Base-by-base conservation (phyloP, 2,329 filamentous ascomycete genomes). In the Fusarium sp. region DNA sequence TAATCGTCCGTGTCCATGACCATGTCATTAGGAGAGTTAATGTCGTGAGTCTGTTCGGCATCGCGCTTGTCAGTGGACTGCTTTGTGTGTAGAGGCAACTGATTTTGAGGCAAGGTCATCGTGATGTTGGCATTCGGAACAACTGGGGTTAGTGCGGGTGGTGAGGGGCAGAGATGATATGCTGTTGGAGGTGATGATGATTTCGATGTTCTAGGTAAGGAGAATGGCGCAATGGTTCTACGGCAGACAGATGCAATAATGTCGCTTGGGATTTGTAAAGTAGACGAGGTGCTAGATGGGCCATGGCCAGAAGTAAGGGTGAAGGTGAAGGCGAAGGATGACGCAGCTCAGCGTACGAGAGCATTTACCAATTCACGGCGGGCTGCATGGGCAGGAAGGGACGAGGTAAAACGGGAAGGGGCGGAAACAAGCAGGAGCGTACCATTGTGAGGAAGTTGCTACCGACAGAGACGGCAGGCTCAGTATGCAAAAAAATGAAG, bases 1-100 rank as follows among this genome's bases (percentile, higher is more conserved):
- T 87, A 87, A 73, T 88, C 86, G 76, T 85, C 84, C 29, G 84
- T 82, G 73, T 88, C 86, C 73, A 88, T 79, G 77, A 86, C 80
- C 86, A 88, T 87, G 74, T 87, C 84, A 78, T 85, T 88, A 16
- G 86, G 86, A 54, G 86, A 87, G 68, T 86, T 83, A 57, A 86
- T 81, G 76, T 86, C 85, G 80, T 85, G 85, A 76, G 83, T 85
- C 84, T 88, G 78, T 12, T 63, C 66, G 50, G 45, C 51, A 56
- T 53, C 38, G 46, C 52, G 45, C 42, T 53, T 54, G 77, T 81
- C 65, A 81, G 78, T 68, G 63, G 34, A 44, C 29, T 47, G 29
- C 63, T 45, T 67, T 43, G 18, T 50, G 62, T 71, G 71, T 60
- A 61, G 61, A 15, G 71, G 69, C 16, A 77, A 69, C 42, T 62